Percentiles rank a stretch among this genome's conserved stretches.
Conservation (phyloP, 306 rosid species). For the Castanea crenata region DNA sequence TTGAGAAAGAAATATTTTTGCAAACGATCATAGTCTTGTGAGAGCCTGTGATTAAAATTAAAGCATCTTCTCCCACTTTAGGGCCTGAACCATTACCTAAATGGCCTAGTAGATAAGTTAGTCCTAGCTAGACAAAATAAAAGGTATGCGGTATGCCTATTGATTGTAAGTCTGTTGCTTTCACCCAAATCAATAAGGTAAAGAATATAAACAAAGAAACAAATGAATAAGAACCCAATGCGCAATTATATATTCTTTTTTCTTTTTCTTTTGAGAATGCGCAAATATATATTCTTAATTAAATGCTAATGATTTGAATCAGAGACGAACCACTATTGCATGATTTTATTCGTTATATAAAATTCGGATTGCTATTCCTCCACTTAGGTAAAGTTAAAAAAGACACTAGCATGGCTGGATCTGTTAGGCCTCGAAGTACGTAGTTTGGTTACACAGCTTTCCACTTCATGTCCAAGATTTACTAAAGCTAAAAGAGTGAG, state of each 20-base stretch:
- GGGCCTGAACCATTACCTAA: no score
- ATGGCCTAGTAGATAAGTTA: no score
- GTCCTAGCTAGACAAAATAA: no score
- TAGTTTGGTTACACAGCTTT: constrained; percentile 3
- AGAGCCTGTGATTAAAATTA: no score
- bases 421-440: not conserved
- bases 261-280: no score
- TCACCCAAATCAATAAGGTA: not conserved
- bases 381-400: not conserved
- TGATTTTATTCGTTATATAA: constrained; percentile 8
- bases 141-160: no score
- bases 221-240: not conserved
- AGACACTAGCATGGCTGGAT: not conserved
- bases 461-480: constrained; percentile 3
- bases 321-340: no score
- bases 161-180: not conserved
- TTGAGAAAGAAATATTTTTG: no score
- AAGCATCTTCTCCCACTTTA: no score
- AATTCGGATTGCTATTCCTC: constrained; percentile 6
- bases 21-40: no score
- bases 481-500: not conserved
- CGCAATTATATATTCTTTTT: not conserved
- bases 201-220: not conserved
- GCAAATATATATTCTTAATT: not conserved
- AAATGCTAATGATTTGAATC: no score